phyloP scores from a whole-genome alignment of 75 land plant genomes.

The Selaginella moellendorffii region DNA sequence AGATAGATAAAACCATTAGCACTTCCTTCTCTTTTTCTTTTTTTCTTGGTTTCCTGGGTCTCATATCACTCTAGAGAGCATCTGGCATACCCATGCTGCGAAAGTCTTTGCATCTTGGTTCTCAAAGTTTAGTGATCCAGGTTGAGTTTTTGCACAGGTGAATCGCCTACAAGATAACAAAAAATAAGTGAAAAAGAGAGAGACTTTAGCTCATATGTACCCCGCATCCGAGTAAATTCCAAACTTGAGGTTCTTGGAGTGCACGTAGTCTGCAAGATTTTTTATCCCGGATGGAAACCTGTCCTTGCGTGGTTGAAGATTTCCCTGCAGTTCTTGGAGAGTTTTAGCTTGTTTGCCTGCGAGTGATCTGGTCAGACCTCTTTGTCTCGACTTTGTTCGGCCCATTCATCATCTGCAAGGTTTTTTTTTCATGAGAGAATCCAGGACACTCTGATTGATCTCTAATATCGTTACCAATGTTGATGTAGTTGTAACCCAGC shows the following conservation, averaged over 20 bases:
- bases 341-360: too few relatives aligned
- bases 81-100: background rate
- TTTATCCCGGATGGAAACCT: slow-evolving; percentile 1
- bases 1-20: background rate
- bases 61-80: background rate
- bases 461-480: background rate
- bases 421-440: background rate
- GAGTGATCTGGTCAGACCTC: too few relatives aligned
- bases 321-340: too few relatives aligned
- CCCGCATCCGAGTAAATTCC: slow-evolving; percentile 9
- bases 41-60: background rate
- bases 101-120: slow-evolving; percentile 6
- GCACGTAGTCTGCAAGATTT: slow-evolving; percentile 7
- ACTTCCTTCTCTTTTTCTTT: too few relatives aligned
- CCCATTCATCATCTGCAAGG: slow-evolving; percentile 2
- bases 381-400: background rate
- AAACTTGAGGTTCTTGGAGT: slow-evolving; percentile 6
- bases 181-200: too few relatives aligned
- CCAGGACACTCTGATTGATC: background rate
- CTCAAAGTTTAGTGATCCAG: background rate
- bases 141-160: slow-evolving; percentile 1
- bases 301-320: background rate
- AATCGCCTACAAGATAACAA: background rate
- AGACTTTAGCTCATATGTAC: too few relatives aligned
- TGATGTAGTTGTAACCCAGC: background rate